phyloP scores from a whole-genome alignment of 129 eudicot genomes.

The Rutidosis leptorrhynchoides region DNA sequence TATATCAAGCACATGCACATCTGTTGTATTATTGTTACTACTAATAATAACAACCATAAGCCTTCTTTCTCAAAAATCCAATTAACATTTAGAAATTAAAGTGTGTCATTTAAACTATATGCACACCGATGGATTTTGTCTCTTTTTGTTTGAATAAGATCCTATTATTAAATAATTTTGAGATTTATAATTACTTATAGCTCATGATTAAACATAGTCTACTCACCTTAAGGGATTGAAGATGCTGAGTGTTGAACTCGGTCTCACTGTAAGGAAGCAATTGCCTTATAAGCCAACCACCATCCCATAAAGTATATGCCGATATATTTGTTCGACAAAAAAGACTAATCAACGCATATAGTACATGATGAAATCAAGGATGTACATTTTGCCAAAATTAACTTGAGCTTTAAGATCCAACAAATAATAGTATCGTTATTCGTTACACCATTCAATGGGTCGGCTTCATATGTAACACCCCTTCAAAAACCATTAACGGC shows the following conservation, averaged over 20 bases:
- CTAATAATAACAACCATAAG: background rate
- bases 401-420: too few relatives aligned
- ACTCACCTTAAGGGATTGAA: constrained; percentile 62
- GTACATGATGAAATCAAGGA: constrained; percentile 58
- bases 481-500: too few relatives aligned
- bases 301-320: constrained; percentile 93
- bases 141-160: background rate
- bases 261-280: constrained; percentile 85
- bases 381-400: background rate
- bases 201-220: background rate
- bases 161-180: too few relatives aligned
- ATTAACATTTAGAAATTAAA: background rate
- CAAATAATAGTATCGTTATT: too few relatives aligned
- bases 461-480: too few relatives aligned
- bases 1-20: too few relatives aligned
- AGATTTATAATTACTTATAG: constrained; percentile 2
- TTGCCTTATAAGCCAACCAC: constrained; percentile 98
- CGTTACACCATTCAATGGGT: too few relatives aligned
- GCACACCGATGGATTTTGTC: background rate
- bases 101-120: constrained; percentile 4
- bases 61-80: constrained; percentile 1
- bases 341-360: constrained; percentile 90
- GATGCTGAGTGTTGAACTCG: constrained; percentile 69
- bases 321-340: constrained; percentile 82
- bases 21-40: background rate